These are phyloP conservation scores for Boletellus ananiceps DNA, from an alignment of 768 basidiomycete species.

Conservation along the genomic window DNA sequence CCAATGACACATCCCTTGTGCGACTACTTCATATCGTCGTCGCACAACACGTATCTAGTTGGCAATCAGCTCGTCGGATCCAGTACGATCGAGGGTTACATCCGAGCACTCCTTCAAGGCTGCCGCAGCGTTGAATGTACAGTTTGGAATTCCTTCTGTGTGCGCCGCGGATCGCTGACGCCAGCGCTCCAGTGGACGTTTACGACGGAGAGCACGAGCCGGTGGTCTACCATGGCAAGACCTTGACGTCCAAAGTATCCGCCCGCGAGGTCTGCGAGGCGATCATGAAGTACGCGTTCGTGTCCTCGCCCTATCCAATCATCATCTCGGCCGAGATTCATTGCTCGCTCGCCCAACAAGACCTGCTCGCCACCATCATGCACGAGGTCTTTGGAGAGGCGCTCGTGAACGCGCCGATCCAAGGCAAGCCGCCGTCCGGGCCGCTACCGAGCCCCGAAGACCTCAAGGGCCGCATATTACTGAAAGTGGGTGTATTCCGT, in stretches of 20 bases:
- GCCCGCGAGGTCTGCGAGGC: constrained; percentile 79
- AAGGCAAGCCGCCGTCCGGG: constrained; percentile 45
- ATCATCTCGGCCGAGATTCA: constrained; percentile 93
- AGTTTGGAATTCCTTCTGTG: constrained; percentile 26
- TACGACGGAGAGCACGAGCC: constrained; percentile 87
- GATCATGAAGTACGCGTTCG: constrained; percentile 85
- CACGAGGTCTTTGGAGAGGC: constrained; percentile 51
- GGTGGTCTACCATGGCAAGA: constrained; percentile 84
- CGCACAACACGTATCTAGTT: constrained; percentile 90
- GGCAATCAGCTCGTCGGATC: constrained; percentile 84
- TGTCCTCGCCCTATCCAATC: constrained; percentile 85
- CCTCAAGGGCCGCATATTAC: constrained; percentile 68
- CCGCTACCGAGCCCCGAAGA: constrained; percentile 80
- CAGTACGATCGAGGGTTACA: constrained; percentile 90
- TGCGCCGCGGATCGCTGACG: background rate
- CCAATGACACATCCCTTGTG: constrained; percentile 87
- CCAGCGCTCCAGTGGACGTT: constrained; percentile 65
- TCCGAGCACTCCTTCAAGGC: constrained; percentile 81
- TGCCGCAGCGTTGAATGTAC: constrained; percentile 92
- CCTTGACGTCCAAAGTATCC: constrained; percentile 78
- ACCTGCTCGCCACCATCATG: constrained; percentile 74
- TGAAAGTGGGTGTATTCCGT: constrained; percentile 56
- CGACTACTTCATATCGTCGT: constrained; percentile 86
- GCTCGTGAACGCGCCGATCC: constrained; percentile 45
- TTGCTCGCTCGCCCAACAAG: constrained; percentile 75